Evolutionary conservation across 1,139 yeast species (phyloP).

Genomic region (Sugiyamaella paludigena): DNA sequence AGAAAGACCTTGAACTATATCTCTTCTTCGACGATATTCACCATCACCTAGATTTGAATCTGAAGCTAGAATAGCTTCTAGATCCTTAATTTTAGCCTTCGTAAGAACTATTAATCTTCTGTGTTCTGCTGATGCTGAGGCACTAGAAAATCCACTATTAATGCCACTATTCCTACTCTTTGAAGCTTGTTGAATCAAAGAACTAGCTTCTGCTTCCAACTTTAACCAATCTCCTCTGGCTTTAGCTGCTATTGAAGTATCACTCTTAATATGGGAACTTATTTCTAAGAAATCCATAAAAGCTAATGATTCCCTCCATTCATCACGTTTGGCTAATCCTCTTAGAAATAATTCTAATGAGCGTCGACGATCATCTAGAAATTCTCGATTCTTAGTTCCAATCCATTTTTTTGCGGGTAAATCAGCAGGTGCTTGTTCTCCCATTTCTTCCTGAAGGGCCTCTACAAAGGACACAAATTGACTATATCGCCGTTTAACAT

Average conservation of each 20-base stretch:
- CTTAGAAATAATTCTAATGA: constrained; percentile 37
- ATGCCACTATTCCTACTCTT: constrained; percentile 1
- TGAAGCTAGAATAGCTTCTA: constrained; percentile 29
- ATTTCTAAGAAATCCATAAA: constrained; percentile 35
- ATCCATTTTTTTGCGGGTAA: constrained; percentile 46
- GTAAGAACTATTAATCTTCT: constrained; percentile 32
- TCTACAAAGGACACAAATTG: constrained; percentile 52
- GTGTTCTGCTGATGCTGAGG: constrained; percentile 24
- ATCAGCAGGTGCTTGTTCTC: constrained; percentile 47
- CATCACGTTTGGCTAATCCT: constrained; percentile 35
- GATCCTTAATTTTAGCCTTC: constrained; percentile 29
- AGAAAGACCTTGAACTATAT: constrained; percentile 25
- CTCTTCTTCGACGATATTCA: constrained; percentile 32
- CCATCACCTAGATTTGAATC: constrained; percentile 31
- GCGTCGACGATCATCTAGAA: constrained; percentile 35
- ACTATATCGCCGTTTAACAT: constrained; percentile 46
- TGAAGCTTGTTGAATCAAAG: constrained; percentile 28
- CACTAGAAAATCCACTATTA: background rate
- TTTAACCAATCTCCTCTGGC: constrained; percentile 33
- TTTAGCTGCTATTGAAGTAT: constrained; percentile 13
- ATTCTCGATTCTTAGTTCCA: constrained; percentile 29
- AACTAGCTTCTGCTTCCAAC: constrained; percentile 27
- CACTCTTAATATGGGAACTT: constrained; percentile 24
- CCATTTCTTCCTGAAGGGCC: constrained; percentile 46
- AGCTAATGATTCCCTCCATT: constrained; percentile 36